phyloP scores from a whole-genome alignment of 352 stramenopile species.

The Sclerospora graminicola region DNA sequence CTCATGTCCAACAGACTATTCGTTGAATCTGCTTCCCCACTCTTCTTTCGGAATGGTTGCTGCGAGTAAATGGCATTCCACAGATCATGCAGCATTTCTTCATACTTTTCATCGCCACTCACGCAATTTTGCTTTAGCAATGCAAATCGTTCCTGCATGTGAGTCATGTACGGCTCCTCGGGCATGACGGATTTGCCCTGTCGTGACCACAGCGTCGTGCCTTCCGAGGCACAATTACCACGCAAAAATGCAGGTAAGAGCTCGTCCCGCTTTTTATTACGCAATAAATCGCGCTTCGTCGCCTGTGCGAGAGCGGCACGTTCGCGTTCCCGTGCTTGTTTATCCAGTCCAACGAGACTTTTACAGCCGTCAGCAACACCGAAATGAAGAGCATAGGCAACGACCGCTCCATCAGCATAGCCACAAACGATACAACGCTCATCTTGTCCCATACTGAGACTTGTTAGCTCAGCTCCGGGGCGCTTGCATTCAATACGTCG shows the following conservation, averaged over 20 bases:
- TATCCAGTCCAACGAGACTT: slow-evolving; percentile 53
- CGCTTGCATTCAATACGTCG: slow-evolving; percentile 77
- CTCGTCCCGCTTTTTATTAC: slow-evolving; percentile 48
- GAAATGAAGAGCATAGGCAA: slow-evolving; percentile 77
- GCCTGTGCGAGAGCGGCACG: slow-evolving; percentile 67
- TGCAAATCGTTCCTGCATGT: slow-evolving; percentile 58
- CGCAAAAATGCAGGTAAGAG: slow-evolving; percentile 39
- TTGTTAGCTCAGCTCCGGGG: slow-evolving; percentile 39
- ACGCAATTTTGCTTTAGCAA: slow-evolving; percentile 64
- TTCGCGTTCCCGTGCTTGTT: slow-evolving; percentile 64
- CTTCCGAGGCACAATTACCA: slow-evolving; percentile 17
- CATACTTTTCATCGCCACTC: slow-evolving; percentile 49
- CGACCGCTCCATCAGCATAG: slow-evolving; percentile 67
- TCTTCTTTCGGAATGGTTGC: slow-evolving; percentile 24
- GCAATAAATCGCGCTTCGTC: slow-evolving; percentile 54
- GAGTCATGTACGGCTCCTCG: slow-evolving; percentile 34
- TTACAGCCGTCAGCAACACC: slow-evolving; percentile 69
- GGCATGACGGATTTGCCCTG: slow-evolving; percentile 46
- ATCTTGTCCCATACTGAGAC: slow-evolving; percentile 66
- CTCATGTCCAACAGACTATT: slow-evolving; percentile 17
- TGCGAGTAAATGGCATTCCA: slow-evolving; percentile 63
- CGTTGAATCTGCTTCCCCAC: slow-evolving; percentile 1
- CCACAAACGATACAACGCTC: slow-evolving; percentile 75
- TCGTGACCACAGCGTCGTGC: slow-evolving; percentile 41
- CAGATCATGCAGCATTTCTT: slow-evolving; percentile 43